Evolutionary conservation across 139 green algal genomes (phyloP).

Genomic region (Micractinium conductrix): DNA sequence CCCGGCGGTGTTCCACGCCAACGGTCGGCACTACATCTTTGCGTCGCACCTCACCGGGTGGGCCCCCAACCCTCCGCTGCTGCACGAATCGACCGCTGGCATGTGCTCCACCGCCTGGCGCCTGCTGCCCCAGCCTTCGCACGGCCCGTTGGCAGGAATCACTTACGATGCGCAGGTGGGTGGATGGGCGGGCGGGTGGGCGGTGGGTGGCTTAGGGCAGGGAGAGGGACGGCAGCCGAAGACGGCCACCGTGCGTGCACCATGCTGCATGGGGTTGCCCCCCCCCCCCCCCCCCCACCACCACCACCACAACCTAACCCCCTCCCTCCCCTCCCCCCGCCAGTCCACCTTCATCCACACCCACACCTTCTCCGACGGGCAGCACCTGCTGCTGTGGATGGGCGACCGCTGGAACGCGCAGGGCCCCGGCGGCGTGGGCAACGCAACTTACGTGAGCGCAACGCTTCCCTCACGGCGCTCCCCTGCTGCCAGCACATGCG

Average conservation of each 20-base stretch:
- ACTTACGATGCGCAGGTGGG: constrained; percentile 4
- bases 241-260: not conserved
- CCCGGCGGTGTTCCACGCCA: not conserved
- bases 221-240: no score
- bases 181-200: not conserved
- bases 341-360: constrained; percentile 16
- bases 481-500: no score
- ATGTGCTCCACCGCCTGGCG: constrained; percentile 27
- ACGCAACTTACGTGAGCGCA: constrained; percentile 23
- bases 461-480: no score
- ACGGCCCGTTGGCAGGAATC: constrained; percentile 1
- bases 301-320: not conserved
- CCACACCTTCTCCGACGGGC: constrained; percentile 3
- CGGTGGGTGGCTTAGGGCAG: no score
- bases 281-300: not conserved
- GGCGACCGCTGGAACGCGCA: constrained; percentile 19
- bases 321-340: not conserved
- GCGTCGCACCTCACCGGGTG: constrained; percentile 29
- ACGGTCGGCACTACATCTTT: constrained; percentile 9
- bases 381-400: constrained; percentile 21
- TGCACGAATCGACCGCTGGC: constrained; percentile 11
- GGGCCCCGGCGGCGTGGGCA: not conserved
- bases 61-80: constrained; percentile 17
- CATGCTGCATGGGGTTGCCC: not conserved
- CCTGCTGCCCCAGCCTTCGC: constrained; percentile 2